These are phyloP conservation scores for Talaromyces adpressus DNA, from an alignment of 495 filamentous ascomycete species.

Conservation along the genomic window DNA sequence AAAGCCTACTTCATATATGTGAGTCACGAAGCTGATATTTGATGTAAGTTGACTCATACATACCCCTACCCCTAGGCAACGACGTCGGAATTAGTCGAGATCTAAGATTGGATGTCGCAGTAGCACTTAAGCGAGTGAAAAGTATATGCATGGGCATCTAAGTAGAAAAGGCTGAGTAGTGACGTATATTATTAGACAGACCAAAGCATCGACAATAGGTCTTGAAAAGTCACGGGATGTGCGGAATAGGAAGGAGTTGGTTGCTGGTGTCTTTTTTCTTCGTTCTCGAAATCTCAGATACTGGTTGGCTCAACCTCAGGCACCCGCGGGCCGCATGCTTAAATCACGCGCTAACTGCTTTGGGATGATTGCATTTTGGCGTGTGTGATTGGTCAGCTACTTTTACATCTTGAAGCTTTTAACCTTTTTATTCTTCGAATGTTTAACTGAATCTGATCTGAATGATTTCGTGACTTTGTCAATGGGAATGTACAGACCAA, in stretches of 20 bases:
- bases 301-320: neutral
- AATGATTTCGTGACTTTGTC: neutral
- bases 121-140: neutral
- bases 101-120: neutral
- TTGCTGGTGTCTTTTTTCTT: neutral
- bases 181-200: neutral
- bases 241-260: neutral
- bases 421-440: neutral
- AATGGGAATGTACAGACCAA: neutral
- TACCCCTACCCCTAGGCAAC: neutral
- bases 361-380: neutral
- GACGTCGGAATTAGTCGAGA: neutral
- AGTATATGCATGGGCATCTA: neutral
- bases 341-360: neutral
- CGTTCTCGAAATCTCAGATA: neutral
- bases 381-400: neutral
- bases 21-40: neutral
- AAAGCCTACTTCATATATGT: neutral
- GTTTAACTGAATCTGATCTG: neutral
- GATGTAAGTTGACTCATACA: neutral
- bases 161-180: neutral
- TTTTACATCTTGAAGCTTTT: neutral
- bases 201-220: neutral
- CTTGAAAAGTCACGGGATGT: slow-evolving; percentile 3
- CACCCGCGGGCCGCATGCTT: neutral